These are phyloP conservation scores for Lasiosphaeria ovina DNA, from an alignment of 495 filamentous ascomycete genomes.

Conservation along the genomic window DNA sequence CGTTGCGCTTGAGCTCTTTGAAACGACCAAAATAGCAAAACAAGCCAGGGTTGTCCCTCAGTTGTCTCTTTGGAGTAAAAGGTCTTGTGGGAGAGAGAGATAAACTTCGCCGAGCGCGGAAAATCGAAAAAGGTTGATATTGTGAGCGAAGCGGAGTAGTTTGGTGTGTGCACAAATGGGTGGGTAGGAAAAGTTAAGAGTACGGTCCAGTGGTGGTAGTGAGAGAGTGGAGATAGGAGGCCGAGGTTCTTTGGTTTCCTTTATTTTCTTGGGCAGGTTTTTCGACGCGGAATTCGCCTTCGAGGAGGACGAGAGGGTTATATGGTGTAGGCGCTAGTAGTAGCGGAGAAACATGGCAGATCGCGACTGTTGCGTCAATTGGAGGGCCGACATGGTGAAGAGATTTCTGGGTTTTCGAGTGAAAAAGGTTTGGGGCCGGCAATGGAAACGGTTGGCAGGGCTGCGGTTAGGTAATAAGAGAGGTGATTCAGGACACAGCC, in stretches of 20 bases:
- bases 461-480: constrained; percentile 1
- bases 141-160: constrained; percentile 13
- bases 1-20: constrained; percentile 17
- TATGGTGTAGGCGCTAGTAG: constrained; percentile 11
- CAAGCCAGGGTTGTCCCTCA: constrained; percentile 13
- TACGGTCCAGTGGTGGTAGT: not conserved
- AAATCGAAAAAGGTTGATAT: constrained; percentile 9
- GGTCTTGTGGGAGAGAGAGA: constrained; percentile 1
- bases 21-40: constrained; percentile 30
- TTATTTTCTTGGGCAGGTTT: not conserved
- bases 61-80: constrained; percentile 12
- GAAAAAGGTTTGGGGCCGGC: not conserved
- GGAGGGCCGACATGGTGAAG: constrained; percentile 20
- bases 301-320: constrained; percentile 2
- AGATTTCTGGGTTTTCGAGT: not conserved
- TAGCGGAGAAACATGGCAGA: constrained; percentile 18
- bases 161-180: constrained; percentile 3
- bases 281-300: not conserved
- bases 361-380: constrained; percentile 21
- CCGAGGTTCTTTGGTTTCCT: not conserved
- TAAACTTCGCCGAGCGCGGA: constrained; percentile 10
- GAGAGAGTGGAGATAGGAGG: not conserved
- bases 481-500: constrained; percentile 3
- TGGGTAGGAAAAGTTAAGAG: not conserved
- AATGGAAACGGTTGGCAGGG: not conserved